These are phyloP conservation scores for Boletus barrowsii DNA, from an alignment of 768 basidiomycete genomes.

Conservation along the genomic window DNA sequence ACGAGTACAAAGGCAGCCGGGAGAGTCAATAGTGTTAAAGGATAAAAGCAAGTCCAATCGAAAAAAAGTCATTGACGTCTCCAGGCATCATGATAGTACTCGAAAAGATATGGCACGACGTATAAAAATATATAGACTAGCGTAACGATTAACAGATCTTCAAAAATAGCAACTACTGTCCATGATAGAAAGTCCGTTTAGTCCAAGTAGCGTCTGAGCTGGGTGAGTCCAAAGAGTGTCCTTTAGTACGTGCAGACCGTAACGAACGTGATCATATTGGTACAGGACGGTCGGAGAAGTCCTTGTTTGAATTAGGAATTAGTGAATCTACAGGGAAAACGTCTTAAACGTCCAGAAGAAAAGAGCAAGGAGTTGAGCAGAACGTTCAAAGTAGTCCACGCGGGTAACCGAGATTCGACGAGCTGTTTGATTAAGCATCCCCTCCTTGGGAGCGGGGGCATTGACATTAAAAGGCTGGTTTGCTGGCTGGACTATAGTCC, in stretches of 20 bases:
- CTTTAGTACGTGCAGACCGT: slow-evolving; percentile 22
- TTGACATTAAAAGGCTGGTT: slow-evolving; percentile 2
- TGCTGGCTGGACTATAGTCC: slow-evolving; percentile 22
- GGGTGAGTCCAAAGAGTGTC: slow-evolving; percentile 22
- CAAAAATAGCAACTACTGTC: slow-evolving; percentile 16
- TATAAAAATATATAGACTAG: slow-evolving; percentile 29
- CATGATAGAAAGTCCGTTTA: slow-evolving; percentile 25
- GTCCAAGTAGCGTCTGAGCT: slow-evolving; percentile 22
- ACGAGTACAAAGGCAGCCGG: slow-evolving; percentile 6
- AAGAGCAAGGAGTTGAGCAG: not conserved
- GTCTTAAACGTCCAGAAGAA: slow-evolving; percentile 5
- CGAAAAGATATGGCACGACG: slow-evolving; percentile 18
- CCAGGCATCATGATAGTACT: not conserved
- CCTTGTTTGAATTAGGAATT: slow-evolving; percentile 7
- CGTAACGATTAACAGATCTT: slow-evolving; percentile 26
- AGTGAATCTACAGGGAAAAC: slow-evolving; percentile 5
- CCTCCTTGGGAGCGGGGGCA: not conserved
- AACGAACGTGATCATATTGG: slow-evolving; percentile 20
- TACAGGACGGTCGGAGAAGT: slow-evolving; percentile 11
- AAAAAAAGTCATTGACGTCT: not conserved
- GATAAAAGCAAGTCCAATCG: slow-evolving; percentile 10
- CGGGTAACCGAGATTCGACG: not conserved
- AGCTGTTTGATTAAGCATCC: not conserved
- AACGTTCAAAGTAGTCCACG: slow-evolving; percentile 15
- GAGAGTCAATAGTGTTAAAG: slow-evolving; percentile 12